Percentiles rank a stretch among this genome's conserved stretches.
These are phyloP conservation scores for Phialophora verrucosa DNA, from an alignment of 2,329 filamentous ascomycete genomes.

Conservation along the genomic window DNA sequence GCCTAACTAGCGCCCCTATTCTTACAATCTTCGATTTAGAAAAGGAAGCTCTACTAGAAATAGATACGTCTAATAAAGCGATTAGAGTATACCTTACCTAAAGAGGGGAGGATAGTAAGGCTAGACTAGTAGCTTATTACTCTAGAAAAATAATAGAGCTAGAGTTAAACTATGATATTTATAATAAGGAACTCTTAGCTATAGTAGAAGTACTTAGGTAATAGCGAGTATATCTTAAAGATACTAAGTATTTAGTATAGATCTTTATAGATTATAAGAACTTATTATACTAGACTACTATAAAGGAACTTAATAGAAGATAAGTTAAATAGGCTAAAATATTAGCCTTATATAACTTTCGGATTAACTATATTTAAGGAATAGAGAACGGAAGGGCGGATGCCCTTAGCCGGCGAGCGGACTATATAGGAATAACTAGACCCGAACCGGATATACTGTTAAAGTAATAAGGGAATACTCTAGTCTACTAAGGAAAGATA, in stretches of 20 bases:
- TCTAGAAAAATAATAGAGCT: background rate
- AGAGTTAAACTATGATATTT: conserved; percentile 6
- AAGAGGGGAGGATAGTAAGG: conserved; percentile 10
- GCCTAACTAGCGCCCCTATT: conserved; percentile 12
- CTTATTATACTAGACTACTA: conserved; percentile 30
- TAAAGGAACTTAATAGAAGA: conserved; percentile 15
- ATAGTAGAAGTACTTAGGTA: conserved; percentile 30
- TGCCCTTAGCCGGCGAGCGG: conserved; percentile 19
- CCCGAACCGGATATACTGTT: background rate
- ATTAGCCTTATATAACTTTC: background rate
- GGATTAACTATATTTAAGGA: background rate
- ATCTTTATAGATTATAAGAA: conserved; percentile 34
- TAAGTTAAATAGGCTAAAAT: conserved; percentile 17
- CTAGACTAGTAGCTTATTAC: conserved; percentile 25
- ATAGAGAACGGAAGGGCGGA: background rate
- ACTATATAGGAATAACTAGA: conserved; percentile 18
- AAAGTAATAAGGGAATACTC: conserved; percentile 7
- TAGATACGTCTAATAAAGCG: conserved; percentile 25
- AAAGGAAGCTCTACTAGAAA: conserved; percentile 25
- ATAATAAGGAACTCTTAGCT: conserved; percentile 37
- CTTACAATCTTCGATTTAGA: conserved; percentile 32
- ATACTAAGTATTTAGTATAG: conserved; percentile 28
- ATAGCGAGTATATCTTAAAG: conserved; percentile 34
- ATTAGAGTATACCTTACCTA: conserved; percentile 26
- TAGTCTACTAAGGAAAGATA: conserved; percentile 15